phyloP scores from a whole-genome alignment of 331 rosid genomes.

The Acacia concinna region DNA sequence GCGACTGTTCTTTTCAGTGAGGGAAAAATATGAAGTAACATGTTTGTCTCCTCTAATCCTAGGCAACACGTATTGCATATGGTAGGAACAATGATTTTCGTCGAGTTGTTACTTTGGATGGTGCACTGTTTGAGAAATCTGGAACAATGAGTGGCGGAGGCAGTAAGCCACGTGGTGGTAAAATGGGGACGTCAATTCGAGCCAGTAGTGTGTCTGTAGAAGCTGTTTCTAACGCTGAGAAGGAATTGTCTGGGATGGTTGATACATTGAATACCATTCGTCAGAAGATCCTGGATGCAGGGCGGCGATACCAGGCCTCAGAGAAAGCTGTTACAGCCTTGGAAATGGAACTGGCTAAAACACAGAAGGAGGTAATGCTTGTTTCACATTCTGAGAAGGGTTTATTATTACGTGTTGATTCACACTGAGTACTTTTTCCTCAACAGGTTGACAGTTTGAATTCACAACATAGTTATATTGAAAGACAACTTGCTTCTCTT shows the following conservation, averaged over 20 bases:
- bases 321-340: slow-evolving; percentile 61
- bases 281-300: slow-evolving; percentile 59
- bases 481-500: slow-evolving; percentile 78
- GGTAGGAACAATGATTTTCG: slow-evolving; percentile 64
- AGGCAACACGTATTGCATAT: slow-evolving; percentile 89
- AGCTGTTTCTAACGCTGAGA: slow-evolving; percentile 77
- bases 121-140: slow-evolving; percentile 85
- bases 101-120: slow-evolving; percentile 93
- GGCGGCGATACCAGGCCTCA: slow-evolving; percentile 59
- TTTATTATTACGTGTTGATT: slow-evolving; percentile 12
- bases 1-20: slow-evolving; percentile 2
- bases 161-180: slow-evolving; percentile 86
- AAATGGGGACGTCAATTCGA: slow-evolving; percentile 91
- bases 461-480: slow-evolving; percentile 72
- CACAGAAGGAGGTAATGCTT: slow-evolving; percentile 75
- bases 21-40: background rate
- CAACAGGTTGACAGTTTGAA: slow-evolving; percentile 79
- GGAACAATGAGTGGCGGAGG: slow-evolving; percentile 99
- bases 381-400: slow-evolving; percentile 1
- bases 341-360: slow-evolving; percentile 89
- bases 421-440: slow-evolving; percentile 16
- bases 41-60: slow-evolving; percentile 30
- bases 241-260: slow-evolving; percentile 54
- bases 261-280: slow-evolving; percentile 59
- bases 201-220: slow-evolving; percentile 75